A percentile compares a stretch with the other conserved stretches of the same genome.
Conservation (phyloP, 495 filamentous ascomycete species). For the Lasiosphaeriaceae sp. region DNA sequence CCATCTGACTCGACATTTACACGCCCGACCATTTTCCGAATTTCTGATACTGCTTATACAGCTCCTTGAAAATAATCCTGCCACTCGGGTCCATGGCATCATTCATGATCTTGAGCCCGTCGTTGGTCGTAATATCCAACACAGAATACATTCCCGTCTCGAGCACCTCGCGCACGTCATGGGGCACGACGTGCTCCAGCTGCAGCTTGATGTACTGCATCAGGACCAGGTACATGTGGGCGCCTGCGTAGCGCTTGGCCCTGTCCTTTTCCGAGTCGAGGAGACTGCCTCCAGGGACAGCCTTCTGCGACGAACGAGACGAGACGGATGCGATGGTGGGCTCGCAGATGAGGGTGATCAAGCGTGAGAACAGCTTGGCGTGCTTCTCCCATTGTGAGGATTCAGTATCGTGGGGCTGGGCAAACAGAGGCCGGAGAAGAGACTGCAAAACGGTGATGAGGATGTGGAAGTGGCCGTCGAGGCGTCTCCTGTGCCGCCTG, state of each 20-base stretch:
- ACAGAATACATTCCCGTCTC: slow-evolving; percentile 68
- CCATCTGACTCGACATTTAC: slow-evolving; percentile 10
- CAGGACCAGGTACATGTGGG: slow-evolving; percentile 69
- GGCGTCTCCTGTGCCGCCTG: slow-evolving; percentile 44
- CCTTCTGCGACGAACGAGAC: neutral
- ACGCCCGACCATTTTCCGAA: slow-evolving; percentile 69
- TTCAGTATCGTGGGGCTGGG: slow-evolving; percentile 18
- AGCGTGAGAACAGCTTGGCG: slow-evolving; percentile 61
- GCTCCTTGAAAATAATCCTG: slow-evolving; percentile 64
- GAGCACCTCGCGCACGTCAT: slow-evolving; percentile 62
- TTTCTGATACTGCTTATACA: slow-evolving; percentile 65
- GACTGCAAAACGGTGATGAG: slow-evolving; percentile 59
- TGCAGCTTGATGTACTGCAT: slow-evolving; percentile 67
- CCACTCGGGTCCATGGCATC: slow-evolving; percentile 64
- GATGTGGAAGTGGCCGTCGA: slow-evolving; percentile 61
- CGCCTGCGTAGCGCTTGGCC: slow-evolving; percentile 69
- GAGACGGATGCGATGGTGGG: slow-evolving; percentile 71
- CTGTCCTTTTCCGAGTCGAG: slow-evolving; percentile 74
- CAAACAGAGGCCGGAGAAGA: slow-evolving; percentile 57
- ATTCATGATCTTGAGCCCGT: slow-evolving; percentile 62
- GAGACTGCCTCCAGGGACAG: neutral
- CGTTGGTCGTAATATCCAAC: slow-evolving; percentile 63
- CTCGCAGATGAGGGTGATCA: slow-evolving; percentile 74
- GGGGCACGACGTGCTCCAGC: slow-evolving; percentile 45
- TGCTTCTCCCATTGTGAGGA: slow-evolving; percentile 37